Evolutionary conservation across 192 early-diverging fungal species (phyloP).

Genomic region (Backusella macrospora): DNA sequence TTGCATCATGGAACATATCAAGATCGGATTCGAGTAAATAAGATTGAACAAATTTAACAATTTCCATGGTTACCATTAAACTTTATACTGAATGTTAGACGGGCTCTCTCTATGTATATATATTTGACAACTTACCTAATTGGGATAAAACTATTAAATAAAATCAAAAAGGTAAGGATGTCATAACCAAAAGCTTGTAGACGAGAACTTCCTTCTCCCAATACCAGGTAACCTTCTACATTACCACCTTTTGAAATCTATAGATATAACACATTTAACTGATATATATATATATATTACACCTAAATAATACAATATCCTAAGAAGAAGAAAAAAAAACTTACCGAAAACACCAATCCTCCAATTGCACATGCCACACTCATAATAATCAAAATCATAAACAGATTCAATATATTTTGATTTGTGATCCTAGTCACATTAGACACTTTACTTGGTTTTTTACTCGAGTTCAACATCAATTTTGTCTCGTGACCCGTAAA

Average conservation of each 20-base stretch:
- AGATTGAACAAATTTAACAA: conserved; percentile 92
- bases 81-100: conserved; percentile 44
- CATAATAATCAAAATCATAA: conserved; percentile 83
- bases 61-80: conserved; percentile 98
- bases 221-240: conserved; percentile 11
- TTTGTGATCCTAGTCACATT: conserved; percentile 91
- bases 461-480: conserved; percentile 89
- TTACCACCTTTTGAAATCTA: conserved; percentile 10
- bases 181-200: conserved; percentile 75
- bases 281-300: too few relatives aligned
- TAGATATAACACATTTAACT: conserved; percentile 26
- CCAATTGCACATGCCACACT: conserved; percentile 87
- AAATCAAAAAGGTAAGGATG: conserved; percentile 96
- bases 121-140: conserved; percentile 63
- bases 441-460: conserved; percentile 92
- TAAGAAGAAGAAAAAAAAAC: not conserved
- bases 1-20: conserved; percentile 95
- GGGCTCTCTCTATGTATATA: not conserved
- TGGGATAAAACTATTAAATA: conserved; percentile 99
- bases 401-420: conserved; percentile 91
- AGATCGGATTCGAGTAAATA: conserved; percentile 88
- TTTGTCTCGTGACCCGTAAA: conserved; percentile 99
- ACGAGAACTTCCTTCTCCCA: conserved; percentile 1
- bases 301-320: too few relatives aligned
- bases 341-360: conserved; percentile 63